phyloP scores from a whole-genome alignment of 2,329 filamentous ascomycete genomes.

The Rutstroemia sp. region DNA sequence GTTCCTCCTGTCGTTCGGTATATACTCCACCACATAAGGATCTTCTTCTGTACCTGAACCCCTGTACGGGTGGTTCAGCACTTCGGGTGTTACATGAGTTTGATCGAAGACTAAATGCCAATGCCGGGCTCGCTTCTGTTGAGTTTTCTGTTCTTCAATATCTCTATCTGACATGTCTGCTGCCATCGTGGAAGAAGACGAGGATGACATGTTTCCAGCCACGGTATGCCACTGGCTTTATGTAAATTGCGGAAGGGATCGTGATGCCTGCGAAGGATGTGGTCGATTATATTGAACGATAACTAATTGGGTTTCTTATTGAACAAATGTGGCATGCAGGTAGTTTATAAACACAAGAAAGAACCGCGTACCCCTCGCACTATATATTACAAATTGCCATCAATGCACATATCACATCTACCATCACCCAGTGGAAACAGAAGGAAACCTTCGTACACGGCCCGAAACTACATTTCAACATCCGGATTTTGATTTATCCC shows the following conservation, averaged over 20 bases:
- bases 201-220: background rate
- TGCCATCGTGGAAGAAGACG: constrained; percentile 11
- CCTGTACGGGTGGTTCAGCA: constrained; percentile 35
- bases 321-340: too few relatives aligned
- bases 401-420: background rate
- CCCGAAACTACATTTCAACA: too few relatives aligned
- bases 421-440: background rate
- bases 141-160: constrained; percentile 16
- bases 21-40: constrained; percentile 36
- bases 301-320: too few relatives aligned
- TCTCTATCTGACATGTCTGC: constrained; percentile 11
- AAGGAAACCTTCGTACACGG: too few relatives aligned
- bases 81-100: constrained; percentile 37
- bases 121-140: constrained; percentile 19
- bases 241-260: background rate
- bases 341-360: too few relatives aligned
- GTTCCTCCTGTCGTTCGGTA: constrained; percentile 36
- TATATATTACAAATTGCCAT: too few relatives aligned
- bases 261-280: background rate
- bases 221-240: background rate
- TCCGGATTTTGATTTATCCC: background rate
- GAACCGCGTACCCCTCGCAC: too few relatives aligned
- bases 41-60: constrained; percentile 36
- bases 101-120: constrained; percentile 39
- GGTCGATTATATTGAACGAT: background rate